Evolutionary conservation across 2,329 filamentous ascomycete genomes (phyloP).

Genomic region (Chaetomium globosum): DNA sequence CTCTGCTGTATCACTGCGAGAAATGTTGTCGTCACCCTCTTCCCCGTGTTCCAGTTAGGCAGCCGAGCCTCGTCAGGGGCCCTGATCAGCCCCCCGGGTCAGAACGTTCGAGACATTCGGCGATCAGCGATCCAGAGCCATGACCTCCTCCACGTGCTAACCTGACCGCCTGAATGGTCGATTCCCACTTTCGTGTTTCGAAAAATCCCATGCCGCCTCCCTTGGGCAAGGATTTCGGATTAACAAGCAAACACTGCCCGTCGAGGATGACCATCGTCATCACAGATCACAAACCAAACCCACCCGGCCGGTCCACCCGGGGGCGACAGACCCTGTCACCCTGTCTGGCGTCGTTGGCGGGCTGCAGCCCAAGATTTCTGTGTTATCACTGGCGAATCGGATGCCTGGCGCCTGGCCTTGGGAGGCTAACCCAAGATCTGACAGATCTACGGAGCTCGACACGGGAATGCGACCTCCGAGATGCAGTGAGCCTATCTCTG

Average conservation of each 20-base stretch:
- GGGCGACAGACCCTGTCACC: not conserved
- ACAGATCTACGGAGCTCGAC: constrained; percentile 23
- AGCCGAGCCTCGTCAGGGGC: constrained; percentile 1
- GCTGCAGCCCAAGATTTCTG: constrained; percentile 15
- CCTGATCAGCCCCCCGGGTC: not conserved
- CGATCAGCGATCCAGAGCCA: constrained; percentile 13
- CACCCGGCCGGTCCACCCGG: not conserved
- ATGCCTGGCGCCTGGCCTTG: constrained; percentile 22
- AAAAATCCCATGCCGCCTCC: constrained; percentile 1
- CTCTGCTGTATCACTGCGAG: constrained; percentile 5
- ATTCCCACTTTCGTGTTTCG: not conserved
- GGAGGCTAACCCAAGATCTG: constrained; percentile 28
- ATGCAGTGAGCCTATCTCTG: constrained; percentile 8
- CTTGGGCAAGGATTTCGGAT: not conserved
- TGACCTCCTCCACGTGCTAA: constrained; percentile 17
- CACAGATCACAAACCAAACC: not conserved
- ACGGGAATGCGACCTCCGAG: constrained; percentile 16
- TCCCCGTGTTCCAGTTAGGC: constrained; percentile 3
- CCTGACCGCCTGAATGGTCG: not conserved
- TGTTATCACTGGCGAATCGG: constrained; percentile 26
- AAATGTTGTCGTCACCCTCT: constrained; percentile 3
- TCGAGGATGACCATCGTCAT: not conserved
- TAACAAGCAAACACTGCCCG: constrained; percentile 3
- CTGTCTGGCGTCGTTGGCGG: not conserved
- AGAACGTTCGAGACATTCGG: constrained; percentile 1